Evolutionary conservation across 208 protist species (phyloP), one percentile per base, ranked within the genome.

Genomic region (Wallacemonas sp.): DNA sequence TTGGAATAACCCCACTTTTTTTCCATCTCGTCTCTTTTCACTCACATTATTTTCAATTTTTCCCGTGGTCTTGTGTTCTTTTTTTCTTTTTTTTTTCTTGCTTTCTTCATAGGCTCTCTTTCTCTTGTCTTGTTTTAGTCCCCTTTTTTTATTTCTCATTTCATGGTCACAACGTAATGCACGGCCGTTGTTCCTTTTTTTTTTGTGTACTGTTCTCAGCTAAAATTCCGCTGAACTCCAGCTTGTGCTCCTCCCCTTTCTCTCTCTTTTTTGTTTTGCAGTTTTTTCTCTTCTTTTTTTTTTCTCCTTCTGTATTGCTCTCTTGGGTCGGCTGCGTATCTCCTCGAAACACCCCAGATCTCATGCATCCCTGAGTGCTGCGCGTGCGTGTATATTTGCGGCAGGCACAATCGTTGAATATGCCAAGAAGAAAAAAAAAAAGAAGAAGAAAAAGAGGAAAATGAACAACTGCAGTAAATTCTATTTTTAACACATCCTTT

Each of bases 271-370:
- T 33, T 55, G 9, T 27, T 11, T 22, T 49, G 17, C 19, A 11
- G 17, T 8, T 19, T 51, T 51, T 51, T 51, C 19, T 34, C n/a
- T 55, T 33, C 47, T 34, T 55, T 55, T n/a, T 22, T 41, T 22
- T 55, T 33, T 22, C 11, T 55, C 24, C 19, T 31, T 31, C 34
- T 8, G n/a, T 55, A 36, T 6, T 55, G 27, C n/a, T 33, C 14
- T 55, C 47, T 49, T 49, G 12, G 17, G 44, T 5, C 9, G 36
- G 36, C 36, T 14, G 9, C 14, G 6, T 6, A 17, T 49, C 44
- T 49, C 6, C 44, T 22, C 12, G 5, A 49, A n/a, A n/a, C n/a
- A n/a, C n/a, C n/a, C n/a, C n/a, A n/a, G n/a, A n/a, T n/a, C n/a
- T n/a, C n/a, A n/a, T n/a, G n/a, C n/a, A n/a, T n/a, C n/a, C n/a